Conservation (phyloP, 257 asterid genomes). For the Plectranthus barbatus region DNA sequence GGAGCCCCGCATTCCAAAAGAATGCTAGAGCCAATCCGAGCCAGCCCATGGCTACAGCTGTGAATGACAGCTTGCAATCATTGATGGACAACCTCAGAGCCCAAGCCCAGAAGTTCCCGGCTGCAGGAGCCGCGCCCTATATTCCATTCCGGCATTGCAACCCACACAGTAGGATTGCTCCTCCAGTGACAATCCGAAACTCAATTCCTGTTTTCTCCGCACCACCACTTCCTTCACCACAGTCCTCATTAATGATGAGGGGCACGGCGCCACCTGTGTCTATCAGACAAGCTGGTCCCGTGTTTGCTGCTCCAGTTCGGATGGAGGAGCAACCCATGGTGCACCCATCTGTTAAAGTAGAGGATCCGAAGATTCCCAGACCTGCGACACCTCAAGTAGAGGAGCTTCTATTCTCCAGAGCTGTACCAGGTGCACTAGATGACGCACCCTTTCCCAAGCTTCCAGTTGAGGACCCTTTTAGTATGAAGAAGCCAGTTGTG, state of each 20-base stretch:
- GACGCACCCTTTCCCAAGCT: constrained; percentile 23
- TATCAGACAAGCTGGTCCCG: constrained; percentile 58
- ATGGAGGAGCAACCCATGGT: constrained; percentile 36
- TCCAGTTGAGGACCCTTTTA: constrained; percentile 20
- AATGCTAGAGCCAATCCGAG: constrained; percentile 28
- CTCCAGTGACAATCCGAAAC: constrained; percentile 76
- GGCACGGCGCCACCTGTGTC: constrained; percentile 60
- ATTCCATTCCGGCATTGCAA: constrained; percentile 65
- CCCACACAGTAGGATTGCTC: constrained; percentile 63
- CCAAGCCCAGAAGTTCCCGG: constrained; percentile 56
- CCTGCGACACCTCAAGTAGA: constrained; percentile 21
- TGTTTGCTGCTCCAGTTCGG: constrained; percentile 44
- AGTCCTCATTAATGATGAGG: constrained; percentile 38
- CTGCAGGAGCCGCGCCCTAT: constrained; percentile 82
- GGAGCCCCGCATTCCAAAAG: constrained; percentile 32
- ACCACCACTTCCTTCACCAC: constrained; percentile 64
- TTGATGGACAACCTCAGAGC: constrained; percentile 26
- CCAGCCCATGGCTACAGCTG: constrained; percentile 26
- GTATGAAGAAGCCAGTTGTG: constrained; percentile 16
- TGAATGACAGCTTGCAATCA: constrained; percentile 30
- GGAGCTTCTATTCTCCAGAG: constrained; percentile 23
- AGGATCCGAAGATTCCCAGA: constrained; percentile 30
- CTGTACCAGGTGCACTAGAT: constrained; percentile 18
- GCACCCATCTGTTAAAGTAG: constrained; percentile 35
- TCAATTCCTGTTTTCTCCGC: constrained; percentile 82